A percentile compares a stretch with the other conserved stretches of the same genome.
These are phyloP conservation scores for Cystoderma amianthinum DNA, from an alignment of 768 basidiomycete species.

Conservation along the genomic window DNA sequence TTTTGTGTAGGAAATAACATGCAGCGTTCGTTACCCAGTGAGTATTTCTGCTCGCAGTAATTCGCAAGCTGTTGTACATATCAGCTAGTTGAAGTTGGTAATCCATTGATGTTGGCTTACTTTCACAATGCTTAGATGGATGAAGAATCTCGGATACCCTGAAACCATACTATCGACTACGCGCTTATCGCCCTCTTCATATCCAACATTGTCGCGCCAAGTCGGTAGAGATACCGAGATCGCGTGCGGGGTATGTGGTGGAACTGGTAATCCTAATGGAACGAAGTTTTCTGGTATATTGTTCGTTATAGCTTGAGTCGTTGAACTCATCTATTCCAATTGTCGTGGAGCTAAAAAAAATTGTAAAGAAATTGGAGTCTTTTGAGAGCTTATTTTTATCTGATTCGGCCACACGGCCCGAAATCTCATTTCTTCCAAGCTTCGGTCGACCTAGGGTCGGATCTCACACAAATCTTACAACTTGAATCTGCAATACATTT, in stretches of 20 bases:
- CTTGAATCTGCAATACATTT: too few species aligned
- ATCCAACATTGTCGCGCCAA: slow-evolving; percentile 87
- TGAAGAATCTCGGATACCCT: slow-evolving; percentile 94
- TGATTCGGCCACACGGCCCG: too few species aligned
- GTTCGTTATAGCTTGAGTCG: too few species aligned
- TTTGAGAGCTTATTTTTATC: too few species aligned
- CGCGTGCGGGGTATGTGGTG: slow-evolving; percentile 74
- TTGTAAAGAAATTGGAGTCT: too few species aligned
- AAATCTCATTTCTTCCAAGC: too few species aligned
- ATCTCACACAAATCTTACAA: too few species aligned
- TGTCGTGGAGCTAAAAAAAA: too few species aligned
- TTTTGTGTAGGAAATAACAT: slow-evolving; percentile 72
- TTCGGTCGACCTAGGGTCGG: too few species aligned
- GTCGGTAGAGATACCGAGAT: slow-evolving; percentile 93
- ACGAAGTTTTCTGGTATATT: too few species aligned
- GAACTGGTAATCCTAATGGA: slow-evolving; percentile 46
- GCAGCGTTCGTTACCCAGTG: slow-evolving; percentile 60
- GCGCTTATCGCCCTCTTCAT: slow-evolving; percentile 83
- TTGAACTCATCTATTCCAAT: too few species aligned
- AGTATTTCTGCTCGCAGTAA: slow-evolving; percentile 77
- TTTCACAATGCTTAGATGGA: slow-evolving; percentile 79
- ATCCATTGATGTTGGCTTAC: slow-evolving; percentile 33
- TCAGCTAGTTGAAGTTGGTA: slow-evolving; percentile 1
- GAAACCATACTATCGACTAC: slow-evolving; percentile 75
- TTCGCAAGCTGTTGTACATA: slow-evolving; percentile 53